phyloP scores from a whole-genome alignment of 768 basidiomycete species.

The Filobasidium wieringae region DNA sequence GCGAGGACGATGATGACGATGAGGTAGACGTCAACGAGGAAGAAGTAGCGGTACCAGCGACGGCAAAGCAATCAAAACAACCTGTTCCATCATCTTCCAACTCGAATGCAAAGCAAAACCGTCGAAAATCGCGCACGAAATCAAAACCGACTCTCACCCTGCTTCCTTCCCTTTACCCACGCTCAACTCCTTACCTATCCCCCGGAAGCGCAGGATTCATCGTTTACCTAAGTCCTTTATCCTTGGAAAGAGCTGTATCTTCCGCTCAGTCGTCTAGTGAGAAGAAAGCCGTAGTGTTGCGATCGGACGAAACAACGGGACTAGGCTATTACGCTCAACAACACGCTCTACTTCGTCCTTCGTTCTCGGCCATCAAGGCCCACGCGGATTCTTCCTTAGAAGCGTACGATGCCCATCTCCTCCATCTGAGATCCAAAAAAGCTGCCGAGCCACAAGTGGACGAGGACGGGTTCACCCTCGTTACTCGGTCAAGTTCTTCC shows the following conservation, averaged over 20 bases:
- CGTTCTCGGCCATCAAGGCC: conserved; percentile 58
- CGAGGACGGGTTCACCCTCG: conserved; percentile 88
- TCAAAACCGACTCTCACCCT: conserved; percentile 49
- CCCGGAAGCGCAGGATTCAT: conserved; percentile 51
- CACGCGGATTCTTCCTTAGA: conserved; percentile 71
- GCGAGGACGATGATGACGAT: conserved; percentile 22
- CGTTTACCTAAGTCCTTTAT: conserved; percentile 57
- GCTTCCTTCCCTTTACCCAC: conserved; percentile 48
- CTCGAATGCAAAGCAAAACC: conserved; percentile 12
- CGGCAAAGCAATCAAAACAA: conserved; percentile 42
- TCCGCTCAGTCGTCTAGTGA: conserved; percentile 5
- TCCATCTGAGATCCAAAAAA: conserved; percentile 21
- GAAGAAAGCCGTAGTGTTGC: not conserved
- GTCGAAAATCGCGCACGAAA: conserved; percentile 22
- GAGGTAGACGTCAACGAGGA: conserved; percentile 29
- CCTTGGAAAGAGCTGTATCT: conserved; percentile 54
- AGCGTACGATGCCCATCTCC: conserved; percentile 58
- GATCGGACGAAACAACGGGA: conserved; percentile 51
- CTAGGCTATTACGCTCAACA: conserved; percentile 58
- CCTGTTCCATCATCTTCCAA: not conserved
- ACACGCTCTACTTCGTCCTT: conserved; percentile 59
- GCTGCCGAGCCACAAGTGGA: conserved; percentile 69
- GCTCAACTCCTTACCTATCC: conserved; percentile 54
- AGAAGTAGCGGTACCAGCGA: conserved; percentile 43
- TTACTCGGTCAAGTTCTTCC: conserved; percentile 80